Evolutionary conservation across 495 filamentous ascomycete genomes (phyloP), one percentile per base, ranked within the genome.

Genomic region (Aeminium ludgeri): DNA sequence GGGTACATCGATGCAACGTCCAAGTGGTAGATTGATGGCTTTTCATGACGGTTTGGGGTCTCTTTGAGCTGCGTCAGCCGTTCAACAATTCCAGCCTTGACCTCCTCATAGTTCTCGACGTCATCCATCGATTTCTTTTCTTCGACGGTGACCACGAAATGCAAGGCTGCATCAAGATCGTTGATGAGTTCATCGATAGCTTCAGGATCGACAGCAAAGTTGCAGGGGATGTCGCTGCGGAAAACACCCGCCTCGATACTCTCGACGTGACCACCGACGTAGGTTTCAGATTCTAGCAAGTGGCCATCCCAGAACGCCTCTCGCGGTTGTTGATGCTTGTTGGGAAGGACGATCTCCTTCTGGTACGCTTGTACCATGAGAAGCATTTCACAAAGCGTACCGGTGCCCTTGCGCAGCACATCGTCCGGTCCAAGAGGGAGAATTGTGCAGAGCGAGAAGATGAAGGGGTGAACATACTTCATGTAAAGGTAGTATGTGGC

Each of bases 381-480:
- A 45, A 99, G 65, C 89, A 96, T 95, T 61, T 99, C 89, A 62
- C 89, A 99, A 15, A 99, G 66, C 5, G 89, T 99, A 54, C 89
- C 89, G 1, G 89, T 99, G 52, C 89, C 89, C 54, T 99, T 99
- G 43, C 89, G 70, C 48, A 96, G 54, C 2, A 85, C 82, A 56
- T 95, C 86, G 54, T 99, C 86, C 12, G 86, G 80, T 20, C 83
- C 85, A 1, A 99, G 66, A 0, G 89, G 89, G 57, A 99, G 69
- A 61, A 99, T 93, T 0, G 85, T 99, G 61, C 89, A 96, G 0
- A 99, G 66, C 0, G 89, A 94, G 67, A 96, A 99, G 58, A 99
- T 87, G 64, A 99, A 99, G 1, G 89, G 89, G 55, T 99, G 89
- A 16, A 99, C 84, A 60, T 99, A 99, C 81, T 99, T 99, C 89